Evolutionary conservation across 495 filamentous ascomycete species (phyloP).

Genomic region (Talaromyces wortmannii): DNA sequence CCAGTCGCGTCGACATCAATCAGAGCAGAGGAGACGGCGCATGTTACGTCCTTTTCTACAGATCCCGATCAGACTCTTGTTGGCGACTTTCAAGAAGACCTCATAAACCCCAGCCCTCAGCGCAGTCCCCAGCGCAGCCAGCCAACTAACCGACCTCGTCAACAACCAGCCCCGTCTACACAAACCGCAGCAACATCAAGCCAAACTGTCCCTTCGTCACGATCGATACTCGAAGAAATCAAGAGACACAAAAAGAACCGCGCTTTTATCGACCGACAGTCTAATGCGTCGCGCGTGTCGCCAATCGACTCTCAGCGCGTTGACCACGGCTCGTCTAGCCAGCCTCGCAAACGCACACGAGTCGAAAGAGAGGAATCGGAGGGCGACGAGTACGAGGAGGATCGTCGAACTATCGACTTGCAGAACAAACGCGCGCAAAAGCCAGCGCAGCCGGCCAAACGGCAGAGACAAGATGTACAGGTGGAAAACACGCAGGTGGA

Average conservation of each 20-base stretch:
- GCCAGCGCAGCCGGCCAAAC: slow-evolving; percentile 9
- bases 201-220: not conserved
- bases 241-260: not conserved
- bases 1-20: not conserved
- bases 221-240: not conserved
- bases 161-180: not conserved
- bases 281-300: slow-evolving; percentile 20
- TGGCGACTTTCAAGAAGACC: not conserved
- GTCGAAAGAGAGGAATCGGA: slow-evolving; percentile 1
- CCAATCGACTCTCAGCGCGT: slow-evolving; percentile 14
- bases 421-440: slow-evolving; percentile 15
- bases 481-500: not conserved
- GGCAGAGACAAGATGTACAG: not conserved
- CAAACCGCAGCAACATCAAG: not conserved
- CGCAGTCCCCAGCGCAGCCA: not conserved
- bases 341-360: slow-evolving; percentile 15
- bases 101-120: not conserved
- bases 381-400: slow-evolving; percentile 4
- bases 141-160: not conserved
- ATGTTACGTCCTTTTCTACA: not conserved
- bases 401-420: slow-evolving; percentile 4
- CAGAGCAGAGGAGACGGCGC: not conserved
- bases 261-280: slow-evolving; percentile 28
- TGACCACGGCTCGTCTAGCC: slow-evolving; percentile 6
- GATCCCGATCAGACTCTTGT: not conserved